Base-by-base conservation (phyloP, 116 monocot species). In the Cymodocea nodosa region DNA sequence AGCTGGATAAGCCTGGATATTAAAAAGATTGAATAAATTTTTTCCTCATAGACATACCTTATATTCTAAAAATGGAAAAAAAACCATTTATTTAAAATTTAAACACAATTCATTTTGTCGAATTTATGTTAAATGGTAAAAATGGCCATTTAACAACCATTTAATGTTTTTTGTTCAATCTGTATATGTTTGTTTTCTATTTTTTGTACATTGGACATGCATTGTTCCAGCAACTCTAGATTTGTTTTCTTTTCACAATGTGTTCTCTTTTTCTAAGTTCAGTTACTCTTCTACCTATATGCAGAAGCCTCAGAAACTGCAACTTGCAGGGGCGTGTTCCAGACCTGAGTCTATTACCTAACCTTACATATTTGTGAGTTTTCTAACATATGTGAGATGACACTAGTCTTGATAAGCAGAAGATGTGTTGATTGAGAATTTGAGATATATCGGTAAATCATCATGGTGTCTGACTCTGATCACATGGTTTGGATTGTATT, bases 231-330 rank as follows among this genome's bases (percentile, higher is more conserved):
- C 0, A 44, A 44, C 8, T 20, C 56, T 23, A 56, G 19, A 22
- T 56, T 56, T 56, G 23, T 56, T 56, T 56, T 54, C 15, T 23
- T 56, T 56, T 56, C 19, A 22, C 19, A 22, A 20, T 23, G 19
- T 56, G 22, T 56, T 56, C 16, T 9, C 23, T 56, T 56, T 56
- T 9, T 56, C 23, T 19, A 56, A 56, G 23, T 20, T 56, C 2
- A 6, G 2, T 56, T 56, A 8, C 23, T 56, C 44, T 54, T 72
- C 73, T 62, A 81, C 23, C 49, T 15, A 58, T 23, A 35, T 25
- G 30, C 84, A 94, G 94, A 85, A 90, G 94, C 77, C 79, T 94
- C 44, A 82, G 90, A 62, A 89, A 94, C 65, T 94, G 94, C 79
- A 83, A 79, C 55, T 83, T 94, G 82, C 70, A 79, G 71, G 94